phyloP scores from a whole-genome alignment of 2,329 filamentous ascomycete species.

The Aspergillus unguis region DNA sequence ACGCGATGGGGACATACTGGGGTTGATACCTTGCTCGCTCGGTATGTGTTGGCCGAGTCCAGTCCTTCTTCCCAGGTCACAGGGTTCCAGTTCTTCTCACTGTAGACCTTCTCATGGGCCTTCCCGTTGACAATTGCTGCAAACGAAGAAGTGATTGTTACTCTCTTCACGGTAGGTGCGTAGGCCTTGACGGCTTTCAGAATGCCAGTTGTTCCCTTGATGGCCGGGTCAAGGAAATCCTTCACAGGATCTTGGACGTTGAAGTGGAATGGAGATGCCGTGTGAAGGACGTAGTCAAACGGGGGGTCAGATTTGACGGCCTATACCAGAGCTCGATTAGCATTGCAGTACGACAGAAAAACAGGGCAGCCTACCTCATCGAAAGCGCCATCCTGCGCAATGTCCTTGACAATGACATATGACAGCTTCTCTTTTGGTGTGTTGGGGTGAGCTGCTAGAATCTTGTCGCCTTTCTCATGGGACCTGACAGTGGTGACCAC shows the following conservation, averaged over 20 bases:
- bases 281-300: conserved; percentile 72
- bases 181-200: conserved; percentile 59
- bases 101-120: conserved; percentile 34
- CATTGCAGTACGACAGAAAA: not conserved
- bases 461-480: conserved; percentile 60
- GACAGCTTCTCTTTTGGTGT: conserved; percentile 56
- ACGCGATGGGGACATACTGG: not conserved
- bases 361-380: conserved; percentile 45
- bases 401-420: conserved; percentile 68
- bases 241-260: conserved; percentile 69
- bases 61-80: conserved; percentile 42
- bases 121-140: conserved; percentile 58
- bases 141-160: conserved; percentile 69
- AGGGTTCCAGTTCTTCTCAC: conserved; percentile 44
- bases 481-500: conserved; percentile 63
- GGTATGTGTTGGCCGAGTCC: conserved; percentile 38
- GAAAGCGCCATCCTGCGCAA: conserved; percentile 68
- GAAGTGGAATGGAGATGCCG: conserved; percentile 70
- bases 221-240: conserved; percentile 57
- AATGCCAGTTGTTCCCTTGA: conserved; percentile 63
- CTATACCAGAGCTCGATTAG: conserved; percentile 18
- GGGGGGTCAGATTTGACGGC: conserved; percentile 60
- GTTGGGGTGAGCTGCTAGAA: conserved; percentile 52
- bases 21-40: conserved; percentile 52
- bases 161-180: conserved; percentile 66